These are phyloP conservation scores for Neurospora sp. DNA, from an alignment of 495 filamentous ascomycete genomes.

Conservation along the genomic window DNA sequence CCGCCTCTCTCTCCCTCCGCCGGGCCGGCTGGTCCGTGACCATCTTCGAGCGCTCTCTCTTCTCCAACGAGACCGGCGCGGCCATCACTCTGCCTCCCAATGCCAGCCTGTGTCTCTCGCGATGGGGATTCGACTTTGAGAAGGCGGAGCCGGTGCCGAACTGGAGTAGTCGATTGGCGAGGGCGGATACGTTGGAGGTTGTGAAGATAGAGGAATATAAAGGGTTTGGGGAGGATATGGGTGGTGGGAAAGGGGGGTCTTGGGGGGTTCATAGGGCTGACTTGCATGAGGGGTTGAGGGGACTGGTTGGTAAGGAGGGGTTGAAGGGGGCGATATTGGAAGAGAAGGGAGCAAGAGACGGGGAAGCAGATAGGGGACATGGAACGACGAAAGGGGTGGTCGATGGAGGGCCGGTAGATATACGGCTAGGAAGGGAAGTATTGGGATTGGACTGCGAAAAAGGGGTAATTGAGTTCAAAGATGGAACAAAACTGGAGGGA, in stretches of 20 bases:
- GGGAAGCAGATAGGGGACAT: neutral
- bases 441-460: constrained; percentile 15
- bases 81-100: constrained; percentile 45
- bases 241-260: constrained; percentile 6
- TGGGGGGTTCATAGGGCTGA: constrained; percentile 44
- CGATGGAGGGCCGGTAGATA: constrained; percentile 19
- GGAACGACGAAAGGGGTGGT: neutral
- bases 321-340: neutral
- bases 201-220: constrained; percentile 16
- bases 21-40: constrained; percentile 39
- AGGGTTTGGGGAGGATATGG: constrained; percentile 19
- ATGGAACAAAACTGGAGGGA: constrained; percentile 5
- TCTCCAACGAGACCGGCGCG: constrained; percentile 46
- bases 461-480: constrained; percentile 10
- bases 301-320: constrained; percentile 28
- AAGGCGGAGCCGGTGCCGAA: constrained; percentile 22
- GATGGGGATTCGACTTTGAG: constrained; percentile 36
- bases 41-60: constrained; percentile 41
- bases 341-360: neutral
- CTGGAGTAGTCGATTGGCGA: constrained; percentile 16
- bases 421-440: constrained; percentile 20
- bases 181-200: constrained; percentile 18
- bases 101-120: constrained; percentile 31
- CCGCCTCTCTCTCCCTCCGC: constrained; percentile 38
- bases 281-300: constrained; percentile 41